phyloP scores from a whole-genome alignment of 2,329 filamentous ascomycete genomes.

The Microascus cirrosus region DNA sequence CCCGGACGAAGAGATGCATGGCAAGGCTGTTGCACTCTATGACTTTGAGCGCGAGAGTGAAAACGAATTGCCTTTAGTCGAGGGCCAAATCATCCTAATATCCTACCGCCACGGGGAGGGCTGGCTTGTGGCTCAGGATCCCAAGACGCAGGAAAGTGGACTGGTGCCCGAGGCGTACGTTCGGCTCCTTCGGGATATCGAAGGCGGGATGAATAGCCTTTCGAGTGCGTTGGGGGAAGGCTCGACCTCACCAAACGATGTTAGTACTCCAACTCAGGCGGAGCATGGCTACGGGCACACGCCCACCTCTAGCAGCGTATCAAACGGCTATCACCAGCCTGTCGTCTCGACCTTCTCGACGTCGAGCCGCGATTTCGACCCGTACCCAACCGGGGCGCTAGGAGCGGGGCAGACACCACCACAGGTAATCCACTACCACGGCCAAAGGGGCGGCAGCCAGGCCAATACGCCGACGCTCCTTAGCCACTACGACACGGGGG shows the following conservation, averaged over 20 bases:
- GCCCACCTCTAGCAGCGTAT: slow-evolving; percentile 29
- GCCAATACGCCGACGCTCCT: slow-evolving; percentile 51
- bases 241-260: slow-evolving; percentile 40
- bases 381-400: slow-evolving; percentile 54
- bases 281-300: slow-evolving; percentile 36
- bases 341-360: slow-evolving; percentile 60
- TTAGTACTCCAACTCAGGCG: slow-evolving; percentile 49
- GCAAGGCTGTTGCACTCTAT: slow-evolving; percentile 89
- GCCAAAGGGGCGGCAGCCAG: slow-evolving; percentile 56
- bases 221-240: slow-evolving; percentile 48
- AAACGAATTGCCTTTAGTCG: slow-evolving; percentile 83
- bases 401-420: slow-evolving; percentile 52
- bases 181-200: slow-evolving; percentile 80
- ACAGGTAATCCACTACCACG: slow-evolving; percentile 57
- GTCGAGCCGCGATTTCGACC: slow-evolving; percentile 58
- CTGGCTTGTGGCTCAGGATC: slow-evolving; percentile 94
- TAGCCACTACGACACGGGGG: slow-evolving; percentile 35
- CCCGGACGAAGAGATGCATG: slow-evolving; percentile 95
- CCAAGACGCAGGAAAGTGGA: slow-evolving; percentile 85
- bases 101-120: slow-evolving; percentile 94
- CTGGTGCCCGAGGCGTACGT: slow-evolving; percentile 96
- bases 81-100: slow-evolving; percentile 94
- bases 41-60: slow-evolving; percentile 94
- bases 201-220: slow-evolving; percentile 72
- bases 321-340: slow-evolving; percentile 58